phyloP scores from a whole-genome alignment of 345 rosid genomes.

The Eucalyptus regnans region DNA sequence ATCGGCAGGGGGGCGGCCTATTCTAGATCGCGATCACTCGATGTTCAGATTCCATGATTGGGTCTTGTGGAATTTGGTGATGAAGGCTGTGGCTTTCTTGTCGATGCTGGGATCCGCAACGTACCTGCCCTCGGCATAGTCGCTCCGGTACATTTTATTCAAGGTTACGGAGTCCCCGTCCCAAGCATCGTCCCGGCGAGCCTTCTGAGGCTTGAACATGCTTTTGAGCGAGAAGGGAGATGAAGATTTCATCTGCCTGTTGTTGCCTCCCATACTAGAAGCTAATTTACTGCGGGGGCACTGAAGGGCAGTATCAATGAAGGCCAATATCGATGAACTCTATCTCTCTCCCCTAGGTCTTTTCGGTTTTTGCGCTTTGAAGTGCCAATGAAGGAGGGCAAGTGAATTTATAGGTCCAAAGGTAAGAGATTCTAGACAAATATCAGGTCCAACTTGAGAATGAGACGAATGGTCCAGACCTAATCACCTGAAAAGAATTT shows the following conservation, averaged over 20 bases:
- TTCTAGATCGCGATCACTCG: not conserved
- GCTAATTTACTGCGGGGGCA: not conserved
- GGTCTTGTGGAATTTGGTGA: slow-evolving; percentile 27
- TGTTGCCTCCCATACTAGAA: slow-evolving; percentile 12
- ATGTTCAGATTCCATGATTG: not conserved
- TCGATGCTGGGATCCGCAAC: slow-evolving; percentile 41
- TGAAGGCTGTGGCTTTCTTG: slow-evolving; percentile 35
- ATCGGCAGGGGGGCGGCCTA: not conserved
- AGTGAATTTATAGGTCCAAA: not conserved
- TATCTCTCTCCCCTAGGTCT: not conserved
- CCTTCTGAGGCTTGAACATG: slow-evolving; percentile 15
- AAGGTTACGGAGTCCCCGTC: slow-evolving; percentile 4
- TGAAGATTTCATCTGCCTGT: slow-evolving; percentile 11
- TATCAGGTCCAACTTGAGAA: not conserved
- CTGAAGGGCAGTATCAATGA: not conserved
- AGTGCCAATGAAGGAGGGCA: not conserved
- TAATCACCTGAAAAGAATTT: not conserved
- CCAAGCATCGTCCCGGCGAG: slow-evolving; percentile 5
- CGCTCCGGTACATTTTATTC: slow-evolving; percentile 30
- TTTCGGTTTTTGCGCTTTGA: not conserved
- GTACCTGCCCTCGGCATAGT: slow-evolving; percentile 8
- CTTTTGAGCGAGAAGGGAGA: slow-evolving; percentile 13
- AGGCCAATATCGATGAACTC: not conserved
- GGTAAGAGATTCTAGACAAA: not conserved
- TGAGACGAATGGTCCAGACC: not conserved